phyloP scores from a whole-genome alignment of 331 rosid species.

The Prunus yedoensis region DNA sequence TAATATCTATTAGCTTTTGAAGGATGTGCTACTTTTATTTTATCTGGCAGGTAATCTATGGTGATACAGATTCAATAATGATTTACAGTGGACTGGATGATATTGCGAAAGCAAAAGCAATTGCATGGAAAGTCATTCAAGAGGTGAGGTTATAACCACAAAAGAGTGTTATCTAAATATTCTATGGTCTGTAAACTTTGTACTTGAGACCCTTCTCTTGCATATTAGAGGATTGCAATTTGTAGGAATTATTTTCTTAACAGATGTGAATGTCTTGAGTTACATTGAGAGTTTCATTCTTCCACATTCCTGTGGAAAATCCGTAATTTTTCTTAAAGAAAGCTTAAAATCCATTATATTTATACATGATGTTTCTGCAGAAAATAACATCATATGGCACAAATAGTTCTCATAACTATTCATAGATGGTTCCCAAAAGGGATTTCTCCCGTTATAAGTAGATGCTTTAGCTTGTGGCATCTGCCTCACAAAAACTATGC shows the following conservation, averaged over 20 bases:
- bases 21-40: slow-evolving; percentile 27
- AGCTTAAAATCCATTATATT: slow-evolving; percentile 5
- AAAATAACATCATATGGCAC: background rate
- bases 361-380: background rate
- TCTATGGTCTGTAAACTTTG: slow-evolving; percentile 3
- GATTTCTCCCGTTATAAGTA: background rate
- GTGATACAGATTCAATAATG: slow-evolving; percentile 98
- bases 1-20: slow-evolving; percentile 19
- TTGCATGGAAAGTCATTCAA: slow-evolving; percentile 79
- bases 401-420: background rate
- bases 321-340: background rate
- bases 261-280: background rate
- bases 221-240: slow-evolving; percentile 2
- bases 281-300: background rate
- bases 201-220: slow-evolving; percentile 17
- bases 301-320: background rate
- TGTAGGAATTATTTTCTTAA: background rate
- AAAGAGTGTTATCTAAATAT: slow-evolving; percentile 2
- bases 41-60: slow-evolving; percentile 75
- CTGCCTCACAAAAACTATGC: slow-evolving; percentile 1
- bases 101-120: slow-evolving; percentile 67
- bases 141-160: slow-evolving; percentile 62
- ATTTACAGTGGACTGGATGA: slow-evolving; percentile 94
- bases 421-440: background rate
- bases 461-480: slow-evolving; percentile 9